Conservation (phyloP, 2,329 filamentous ascomycete genomes). For the Leptodontidium sp. region DNA sequence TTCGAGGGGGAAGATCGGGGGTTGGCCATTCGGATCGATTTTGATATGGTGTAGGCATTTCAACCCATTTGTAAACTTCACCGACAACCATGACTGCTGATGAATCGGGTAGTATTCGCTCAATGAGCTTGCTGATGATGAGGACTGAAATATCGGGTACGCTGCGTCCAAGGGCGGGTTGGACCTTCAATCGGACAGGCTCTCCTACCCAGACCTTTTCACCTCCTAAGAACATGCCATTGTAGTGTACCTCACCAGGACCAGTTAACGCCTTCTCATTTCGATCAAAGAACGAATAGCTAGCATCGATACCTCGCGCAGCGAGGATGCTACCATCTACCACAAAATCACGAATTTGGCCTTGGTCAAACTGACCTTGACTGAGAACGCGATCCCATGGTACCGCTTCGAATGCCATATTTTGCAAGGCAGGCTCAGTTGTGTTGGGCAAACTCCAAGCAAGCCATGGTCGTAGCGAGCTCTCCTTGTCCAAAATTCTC, state of each 20-base stretch:
- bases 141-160: constrained; percentile 55
- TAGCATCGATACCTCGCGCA: constrained; percentile 61
- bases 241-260: constrained; percentile 55
- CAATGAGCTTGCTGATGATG: constrained; percentile 49
- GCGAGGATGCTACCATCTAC: constrained; percentile 66
- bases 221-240: constrained; percentile 63
- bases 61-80: constrained; percentile 59
- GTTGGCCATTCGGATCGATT: constrained; percentile 50
- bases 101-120: constrained; percentile 38
- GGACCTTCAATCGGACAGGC: constrained; percentile 57
- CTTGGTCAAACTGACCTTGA: constrained; percentile 50
- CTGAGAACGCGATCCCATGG: constrained; percentile 57
- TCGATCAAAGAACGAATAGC: constrained; percentile 61
- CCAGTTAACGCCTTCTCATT: constrained; percentile 50
- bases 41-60: constrained; percentile 48
- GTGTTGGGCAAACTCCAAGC: constrained; percentile 64
- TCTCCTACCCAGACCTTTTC: constrained; percentile 69
- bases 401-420: constrained; percentile 55
- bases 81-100: constrained; percentile 55
- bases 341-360: constrained; percentile 55
- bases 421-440: constrained; percentile 53
- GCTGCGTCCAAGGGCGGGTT: constrained; percentile 24
- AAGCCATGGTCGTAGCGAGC: constrained; percentile 61
- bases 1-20: constrained; percentile 56
- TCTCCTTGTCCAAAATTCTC: constrained; percentile 54